Evolutionary conservation across 1,284 basidiomycete genomes (phyloP).

Genomic region (Ustilago shanxiensis): DNA sequence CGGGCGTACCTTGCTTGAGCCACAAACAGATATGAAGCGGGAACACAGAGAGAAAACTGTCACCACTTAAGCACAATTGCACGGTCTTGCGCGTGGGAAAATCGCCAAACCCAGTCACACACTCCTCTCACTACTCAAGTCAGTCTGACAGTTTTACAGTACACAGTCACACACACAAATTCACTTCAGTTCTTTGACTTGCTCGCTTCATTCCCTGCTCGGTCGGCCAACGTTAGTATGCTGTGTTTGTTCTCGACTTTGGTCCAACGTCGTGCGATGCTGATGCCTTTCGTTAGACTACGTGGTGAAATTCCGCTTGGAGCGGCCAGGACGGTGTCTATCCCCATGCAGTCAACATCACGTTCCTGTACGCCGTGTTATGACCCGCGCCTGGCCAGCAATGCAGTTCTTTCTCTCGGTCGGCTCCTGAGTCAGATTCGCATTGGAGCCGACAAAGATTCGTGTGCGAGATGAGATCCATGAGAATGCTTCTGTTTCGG

Average conservation of each 20-base stretch:
- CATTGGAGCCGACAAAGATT: neutral
- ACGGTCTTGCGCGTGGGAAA: slow-evolving; percentile 23
- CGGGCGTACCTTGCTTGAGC: neutral
- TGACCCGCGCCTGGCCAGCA: neutral
- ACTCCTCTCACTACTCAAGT: neutral
- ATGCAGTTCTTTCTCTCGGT: neutral
- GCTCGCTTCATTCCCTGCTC: neutral
- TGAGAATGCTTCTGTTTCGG: neutral
- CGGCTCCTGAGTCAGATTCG: neutral
- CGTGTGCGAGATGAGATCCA: neutral
- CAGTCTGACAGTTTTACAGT: too few species aligned
- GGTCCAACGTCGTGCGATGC: too few species aligned
- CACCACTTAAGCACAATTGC: slow-evolving; percentile 3
- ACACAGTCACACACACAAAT: neutral
- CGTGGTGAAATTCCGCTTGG: too few species aligned
- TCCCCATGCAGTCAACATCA: too few species aligned
- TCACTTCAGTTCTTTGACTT: neutral
- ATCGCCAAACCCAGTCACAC: neutral
- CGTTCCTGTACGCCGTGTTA: too few species aligned
- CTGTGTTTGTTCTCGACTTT: too few species aligned
- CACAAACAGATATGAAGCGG: slow-evolving; percentile 13
- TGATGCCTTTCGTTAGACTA: too few species aligned
- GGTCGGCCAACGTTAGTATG: too few species aligned
- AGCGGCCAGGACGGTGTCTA: too few species aligned
- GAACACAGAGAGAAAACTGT: neutral